Evolutionary conservation across 441 rosid genomes (phyloP).

Genomic region (Euphorbia schlechtendalii): DNA sequence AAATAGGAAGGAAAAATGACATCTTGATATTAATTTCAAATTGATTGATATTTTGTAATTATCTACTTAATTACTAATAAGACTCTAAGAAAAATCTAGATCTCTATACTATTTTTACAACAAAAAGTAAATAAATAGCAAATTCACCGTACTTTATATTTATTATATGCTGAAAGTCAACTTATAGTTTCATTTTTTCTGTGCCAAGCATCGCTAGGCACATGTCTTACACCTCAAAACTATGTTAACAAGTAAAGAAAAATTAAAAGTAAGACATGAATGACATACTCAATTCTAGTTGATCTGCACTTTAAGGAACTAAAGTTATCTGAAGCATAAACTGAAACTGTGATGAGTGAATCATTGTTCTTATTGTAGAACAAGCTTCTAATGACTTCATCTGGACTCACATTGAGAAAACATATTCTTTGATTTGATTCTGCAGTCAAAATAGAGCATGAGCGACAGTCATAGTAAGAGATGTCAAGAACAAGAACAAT

Average conservation of each 20-base stretch:
- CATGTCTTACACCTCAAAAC: too few relatives aligned
- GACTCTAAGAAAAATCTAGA: too few relatives aligned
- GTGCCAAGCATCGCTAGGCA: too few relatives aligned
- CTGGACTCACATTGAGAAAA: conserved; percentile 67
- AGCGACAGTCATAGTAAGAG: neutral
- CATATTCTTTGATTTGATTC: conserved; percentile 72
- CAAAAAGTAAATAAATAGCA: too few relatives aligned
- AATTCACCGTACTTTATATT: too few relatives aligned
- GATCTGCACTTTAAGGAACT: conserved; percentile 87
- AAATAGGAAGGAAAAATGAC: too few relatives aligned
- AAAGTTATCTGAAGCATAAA: conserved; percentile 77
- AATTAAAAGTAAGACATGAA: neutral
- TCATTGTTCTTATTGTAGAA: conserved; percentile 82
- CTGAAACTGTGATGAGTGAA: conserved; percentile 86
- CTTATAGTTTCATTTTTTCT: too few relatives aligned
- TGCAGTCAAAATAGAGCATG: conserved; percentile 25
- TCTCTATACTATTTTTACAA: too few relatives aligned
- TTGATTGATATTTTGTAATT: too few relatives aligned
- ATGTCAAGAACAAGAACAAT: neutral
- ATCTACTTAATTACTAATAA: too few relatives aligned
- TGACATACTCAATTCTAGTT: conserved; percentile 62
- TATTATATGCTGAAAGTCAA: too few relatives aligned
- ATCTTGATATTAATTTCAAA: too few relatives aligned
- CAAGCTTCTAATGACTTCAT: conserved; percentile 77
- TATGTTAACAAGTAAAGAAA: neutral